Conservation (phyloP, 306 rosid genomes). For the Fragaria ananassa region DNA sequence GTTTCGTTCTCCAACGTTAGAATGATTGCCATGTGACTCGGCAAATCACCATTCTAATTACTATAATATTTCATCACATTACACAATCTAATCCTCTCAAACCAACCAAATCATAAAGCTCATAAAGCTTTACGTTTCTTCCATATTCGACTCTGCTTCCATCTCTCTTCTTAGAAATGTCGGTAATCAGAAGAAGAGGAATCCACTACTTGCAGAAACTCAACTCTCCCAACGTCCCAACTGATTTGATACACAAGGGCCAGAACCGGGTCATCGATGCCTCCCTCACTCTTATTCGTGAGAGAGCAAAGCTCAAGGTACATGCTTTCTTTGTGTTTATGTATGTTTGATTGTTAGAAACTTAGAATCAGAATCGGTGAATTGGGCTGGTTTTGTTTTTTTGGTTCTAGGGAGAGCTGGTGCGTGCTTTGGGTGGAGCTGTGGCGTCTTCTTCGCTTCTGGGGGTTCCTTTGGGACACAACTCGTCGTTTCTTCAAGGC, state of each 20-base stretch:
- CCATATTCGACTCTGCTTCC: neutral
- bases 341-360: neutral
- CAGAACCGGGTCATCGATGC: slow-evolving; percentile 86
- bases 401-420: slow-evolving; percentile 66
- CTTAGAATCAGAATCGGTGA: slow-evolving; percentile 14
- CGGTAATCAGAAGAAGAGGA: slow-evolving; percentile 47
- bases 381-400: neutral
- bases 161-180: slow-evolving; percentile 44
- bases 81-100: neutral
- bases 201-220: slow-evolving; percentile 54
- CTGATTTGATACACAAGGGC: slow-evolving; percentile 62
- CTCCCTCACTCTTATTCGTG: slow-evolving; percentile 92
- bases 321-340: slow-evolving; percentile 3
- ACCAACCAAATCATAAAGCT: neutral
- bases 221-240: slow-evolving; percentile 54
- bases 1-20: neutral
- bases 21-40: neutral
- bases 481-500: slow-evolving; percentile 96
- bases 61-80: neutral
- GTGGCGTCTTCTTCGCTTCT: slow-evolving; percentile 77
- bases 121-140: neutral
- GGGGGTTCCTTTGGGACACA: slow-evolving; percentile 94
- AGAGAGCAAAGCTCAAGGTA: slow-evolving; percentile 93
- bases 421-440: slow-evolving; percentile 90
- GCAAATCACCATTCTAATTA: neutral